Conservation (phyloP, 805 yeast species). For the Cyberlindnera veronae region DNA sequence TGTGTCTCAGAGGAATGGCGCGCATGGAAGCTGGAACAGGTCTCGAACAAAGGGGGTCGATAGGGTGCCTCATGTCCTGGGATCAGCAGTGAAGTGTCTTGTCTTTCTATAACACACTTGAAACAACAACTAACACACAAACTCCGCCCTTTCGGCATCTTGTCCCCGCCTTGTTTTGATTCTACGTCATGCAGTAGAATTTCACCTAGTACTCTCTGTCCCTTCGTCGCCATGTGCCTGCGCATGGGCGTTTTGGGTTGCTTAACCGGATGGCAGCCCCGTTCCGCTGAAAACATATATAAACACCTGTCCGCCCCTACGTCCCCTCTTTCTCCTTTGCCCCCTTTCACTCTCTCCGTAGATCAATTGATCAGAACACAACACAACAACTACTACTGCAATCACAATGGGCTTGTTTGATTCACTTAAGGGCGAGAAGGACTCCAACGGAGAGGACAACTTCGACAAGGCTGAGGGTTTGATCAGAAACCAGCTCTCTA, state of each 20-base stretch:
- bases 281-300: too few species aligned
- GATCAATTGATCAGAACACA: conserved; percentile 1
- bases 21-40: too few species aligned
- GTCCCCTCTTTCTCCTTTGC: background rate
- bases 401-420: conserved; percentile 7
- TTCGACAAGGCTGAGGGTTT: conserved; percentile 9
- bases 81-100: too few species aligned
- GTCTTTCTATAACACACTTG: too few species aligned
- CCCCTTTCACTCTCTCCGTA: background rate
- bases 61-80: background rate
- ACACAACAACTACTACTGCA: background rate
- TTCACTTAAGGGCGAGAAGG: conserved; percentile 8
- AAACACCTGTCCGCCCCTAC: background rate
- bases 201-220: background rate
- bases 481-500: conserved; percentile 8
- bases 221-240: background rate
- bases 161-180: too few species aligned
- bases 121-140: too few species aligned
- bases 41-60: background rate
- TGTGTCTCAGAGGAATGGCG: background rate
- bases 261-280: background rate
- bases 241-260: background rate
- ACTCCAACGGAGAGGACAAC: conserved; percentile 9
- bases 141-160: too few species aligned
- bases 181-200: too few species aligned